Evolutionary conservation across 768 basidiomycete species (phyloP).

Genomic region (Boletus pseudopeckii): DNA sequence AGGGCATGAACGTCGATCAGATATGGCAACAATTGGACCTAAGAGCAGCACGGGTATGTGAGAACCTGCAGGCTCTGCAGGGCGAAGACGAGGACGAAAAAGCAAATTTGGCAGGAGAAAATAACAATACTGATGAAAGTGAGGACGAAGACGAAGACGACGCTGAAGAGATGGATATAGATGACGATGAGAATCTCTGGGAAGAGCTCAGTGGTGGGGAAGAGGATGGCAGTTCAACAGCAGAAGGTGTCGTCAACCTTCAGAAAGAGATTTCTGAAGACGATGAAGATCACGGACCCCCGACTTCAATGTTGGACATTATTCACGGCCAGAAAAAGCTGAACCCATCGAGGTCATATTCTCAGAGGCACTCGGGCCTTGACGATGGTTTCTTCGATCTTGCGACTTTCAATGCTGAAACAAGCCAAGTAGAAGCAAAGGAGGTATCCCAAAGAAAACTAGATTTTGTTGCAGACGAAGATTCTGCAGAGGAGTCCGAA

Average conservation of each 20-base stretch:
- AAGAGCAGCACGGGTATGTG: conserved; percentile 64
- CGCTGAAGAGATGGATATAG: conserved; percentile 31
- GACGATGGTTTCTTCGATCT: conserved; percentile 93
- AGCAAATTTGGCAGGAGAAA: conserved; percentile 15
- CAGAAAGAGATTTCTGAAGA: conserved; percentile 39
- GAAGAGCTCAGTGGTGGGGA: conserved; percentile 26
- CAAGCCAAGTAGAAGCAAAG: conserved; percentile 71
- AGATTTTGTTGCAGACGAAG: conserved; percentile 48
- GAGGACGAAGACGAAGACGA: conserved; percentile 31
- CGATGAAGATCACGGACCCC: conserved; percentile 29
- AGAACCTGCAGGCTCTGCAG: conserved; percentile 65
- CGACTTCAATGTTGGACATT: conserved; percentile 27
- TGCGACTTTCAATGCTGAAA: conserved; percentile 81
- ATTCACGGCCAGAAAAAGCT: conserved; percentile 26
- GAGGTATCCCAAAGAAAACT: conserved; percentile 59
- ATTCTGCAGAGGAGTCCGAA: conserved; percentile 48
- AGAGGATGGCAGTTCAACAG: conserved; percentile 27
- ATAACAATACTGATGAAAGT: conserved; percentile 22
- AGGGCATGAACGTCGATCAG: conserved; percentile 81
- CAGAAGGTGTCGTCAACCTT: conserved; percentile 30
- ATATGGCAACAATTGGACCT: conserved; percentile 95
- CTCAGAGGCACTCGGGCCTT: conserved; percentile 45
- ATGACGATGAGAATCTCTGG: conserved; percentile 24
- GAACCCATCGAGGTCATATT: conserved; percentile 14
- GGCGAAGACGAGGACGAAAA: conserved; percentile 37